Percentiles rank a stretch among this genome's conserved stretches.
phyloP scores from a whole-genome alignment of 164 flowering plant genomes.

The Aristolochia fimbriata region DNA sequence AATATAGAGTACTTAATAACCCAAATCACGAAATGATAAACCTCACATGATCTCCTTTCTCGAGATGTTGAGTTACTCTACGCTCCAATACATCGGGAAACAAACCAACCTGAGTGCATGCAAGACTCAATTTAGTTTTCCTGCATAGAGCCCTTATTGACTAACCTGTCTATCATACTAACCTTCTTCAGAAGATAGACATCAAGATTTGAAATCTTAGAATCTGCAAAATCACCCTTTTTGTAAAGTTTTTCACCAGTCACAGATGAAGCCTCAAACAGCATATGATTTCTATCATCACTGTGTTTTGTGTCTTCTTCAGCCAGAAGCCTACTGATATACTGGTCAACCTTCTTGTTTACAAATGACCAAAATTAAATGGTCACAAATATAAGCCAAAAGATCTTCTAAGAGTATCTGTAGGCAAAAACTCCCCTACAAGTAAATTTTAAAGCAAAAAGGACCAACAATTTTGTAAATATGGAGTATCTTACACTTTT shows the following conservation, averaged over 20 bases:
- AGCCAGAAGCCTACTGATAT: constrained; percentile 68
- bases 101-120: constrained; percentile 65
- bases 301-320: constrained; percentile 64
- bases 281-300: constrained; percentile 23
- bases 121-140: constrained; percentile 2
- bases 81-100: constrained; percentile 86
- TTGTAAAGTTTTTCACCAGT: constrained; percentile 55
- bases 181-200: constrained; percentile 69
- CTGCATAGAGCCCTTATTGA: not conserved
- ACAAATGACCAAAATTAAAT: not conserved
- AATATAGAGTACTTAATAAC: not conserved
- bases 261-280: constrained; percentile 54
- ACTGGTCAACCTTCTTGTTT: constrained; percentile 60
- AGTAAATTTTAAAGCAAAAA: no score
- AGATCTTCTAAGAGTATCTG: no score
- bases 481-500: constrained; percentile 50
- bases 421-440: no score
- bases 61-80: constrained; percentile 60
- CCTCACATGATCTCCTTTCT: constrained; percentile 82
- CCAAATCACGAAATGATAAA: not conserved
- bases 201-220: constrained; percentile 52
- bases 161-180: not conserved
- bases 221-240: constrained; percentile 63
- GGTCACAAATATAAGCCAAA: not conserved
- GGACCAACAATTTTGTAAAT: no score